phyloP scores from a whole-genome alignment of 495 filamentous ascomycete genomes.

The Penicilliopsis zonata region DNA sequence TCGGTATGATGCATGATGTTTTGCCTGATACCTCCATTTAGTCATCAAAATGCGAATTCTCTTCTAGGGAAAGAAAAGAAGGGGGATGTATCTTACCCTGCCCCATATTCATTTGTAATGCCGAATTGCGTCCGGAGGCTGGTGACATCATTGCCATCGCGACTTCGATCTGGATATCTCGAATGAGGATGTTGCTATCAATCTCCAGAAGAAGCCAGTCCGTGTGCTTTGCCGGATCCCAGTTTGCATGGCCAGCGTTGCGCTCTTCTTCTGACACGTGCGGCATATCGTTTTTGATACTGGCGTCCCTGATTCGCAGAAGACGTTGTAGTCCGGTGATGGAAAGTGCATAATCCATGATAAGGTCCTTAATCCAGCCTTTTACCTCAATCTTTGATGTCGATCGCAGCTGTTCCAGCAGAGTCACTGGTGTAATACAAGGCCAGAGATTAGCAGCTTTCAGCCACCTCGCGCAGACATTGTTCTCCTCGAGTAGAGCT shows the following conservation, averaged over 20 bases:
- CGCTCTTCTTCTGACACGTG: conserved; percentile 32
- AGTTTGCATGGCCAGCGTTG: conserved; percentile 41
- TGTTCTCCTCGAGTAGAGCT: conserved; percentile 11
- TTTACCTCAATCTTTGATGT: conserved; percentile 17
- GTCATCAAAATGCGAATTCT: not conserved
- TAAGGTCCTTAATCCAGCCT: conserved; percentile 3
- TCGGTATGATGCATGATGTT: conserved; percentile 57
- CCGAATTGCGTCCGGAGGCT: conserved; percentile 26
- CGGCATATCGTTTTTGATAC: conserved; percentile 12
- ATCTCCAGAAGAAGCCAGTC: conserved; percentile 53
- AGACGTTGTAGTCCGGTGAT: conserved; percentile 27
- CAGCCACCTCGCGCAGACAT: conserved; percentile 34
- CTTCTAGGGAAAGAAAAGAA: not conserved
- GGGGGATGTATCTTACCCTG: conserved; percentile 32
- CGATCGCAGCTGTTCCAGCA: conserved; percentile 43
- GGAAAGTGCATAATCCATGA: conserved; percentile 19
- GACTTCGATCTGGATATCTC: conserved; percentile 46
- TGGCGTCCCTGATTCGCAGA: conserved; percentile 27
- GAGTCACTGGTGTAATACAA: conserved; percentile 27
- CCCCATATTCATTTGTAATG: conserved; percentile 67
- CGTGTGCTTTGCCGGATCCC: conserved; percentile 35
- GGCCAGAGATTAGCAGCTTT: conserved; percentile 39
- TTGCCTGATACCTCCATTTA: conserved; percentile 23
- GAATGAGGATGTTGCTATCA: conserved; percentile 51
- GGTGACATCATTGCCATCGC: conserved; percentile 46